phyloP scores from a whole-genome alignment of 306 rosid species.

The Pterocarpus santalinus region DNA sequence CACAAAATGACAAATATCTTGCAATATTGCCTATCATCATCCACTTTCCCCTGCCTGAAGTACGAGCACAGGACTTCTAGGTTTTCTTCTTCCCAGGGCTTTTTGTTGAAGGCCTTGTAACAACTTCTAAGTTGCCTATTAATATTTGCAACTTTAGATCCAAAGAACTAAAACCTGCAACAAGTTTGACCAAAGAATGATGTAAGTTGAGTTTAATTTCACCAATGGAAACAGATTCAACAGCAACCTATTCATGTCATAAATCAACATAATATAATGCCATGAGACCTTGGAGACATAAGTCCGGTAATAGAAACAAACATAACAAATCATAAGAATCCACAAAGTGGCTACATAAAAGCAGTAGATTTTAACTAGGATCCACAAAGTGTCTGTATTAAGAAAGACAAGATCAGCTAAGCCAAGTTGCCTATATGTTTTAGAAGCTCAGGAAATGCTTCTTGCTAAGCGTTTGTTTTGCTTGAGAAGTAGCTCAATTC shows the following conservation, averaged over 20 bases:
- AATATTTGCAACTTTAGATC: conserved; percentile 80
- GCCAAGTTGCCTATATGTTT: conserved; percentile 10
- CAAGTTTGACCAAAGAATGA: conserved; percentile 66
- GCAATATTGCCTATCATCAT: conserved; percentile 77
- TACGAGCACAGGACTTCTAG: conserved; percentile 58
- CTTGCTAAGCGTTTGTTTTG: too few species aligned
- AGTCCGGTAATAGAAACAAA: conserved; percentile 35
- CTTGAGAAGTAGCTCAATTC: too few species aligned
- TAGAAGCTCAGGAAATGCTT: background rate
- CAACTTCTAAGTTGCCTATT: conserved; percentile 83
- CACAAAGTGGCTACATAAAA: background rate
- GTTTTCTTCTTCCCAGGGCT: conserved; percentile 61
- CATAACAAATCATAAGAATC: background rate
- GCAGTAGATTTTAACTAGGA: conserved; percentile 10
- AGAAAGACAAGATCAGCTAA: conserved; percentile 25
- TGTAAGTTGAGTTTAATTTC: conserved; percentile 84
- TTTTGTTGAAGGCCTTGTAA: conserved; percentile 68
- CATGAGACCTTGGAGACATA: conserved; percentile 35
- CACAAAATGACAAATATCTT: conserved; percentile 76
- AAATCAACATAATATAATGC: conserved; percentile 42
- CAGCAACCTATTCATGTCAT: conserved; percentile 72
- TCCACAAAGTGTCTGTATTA: background rate
- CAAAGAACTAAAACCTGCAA: conserved; percentile 67
- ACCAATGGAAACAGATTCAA: conserved; percentile 82
- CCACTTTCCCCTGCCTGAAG: conserved; percentile 80